These are phyloP conservation scores for Suillus paluster DNA, from an alignment of 768 basidiomycete species.

Conservation along the genomic window DNA sequence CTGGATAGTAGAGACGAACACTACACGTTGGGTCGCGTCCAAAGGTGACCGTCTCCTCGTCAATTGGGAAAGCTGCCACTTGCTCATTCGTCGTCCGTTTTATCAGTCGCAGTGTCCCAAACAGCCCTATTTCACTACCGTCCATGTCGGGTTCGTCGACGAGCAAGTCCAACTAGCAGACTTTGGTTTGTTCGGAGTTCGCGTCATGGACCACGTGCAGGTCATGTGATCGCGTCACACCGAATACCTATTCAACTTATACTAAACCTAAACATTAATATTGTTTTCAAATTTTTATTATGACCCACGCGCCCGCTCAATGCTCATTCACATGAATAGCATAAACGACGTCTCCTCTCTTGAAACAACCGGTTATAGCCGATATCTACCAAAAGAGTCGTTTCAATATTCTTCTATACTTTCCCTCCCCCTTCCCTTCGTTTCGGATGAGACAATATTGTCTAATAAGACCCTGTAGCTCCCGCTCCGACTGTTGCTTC, in stretches of 20 bases:
- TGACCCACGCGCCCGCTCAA: too few relatives aligned
- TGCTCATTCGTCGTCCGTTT: slow-evolving; percentile 52
- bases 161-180: not conserved
- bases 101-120: slow-evolving; percentile 67
- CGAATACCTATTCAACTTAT: too few relatives aligned
- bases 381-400: not conserved
- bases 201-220: not conserved
- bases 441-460: not conserved
- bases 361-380: not conserved
- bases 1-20: slow-evolving; percentile 70
- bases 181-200: slow-evolving; percentile 1
- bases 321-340: not conserved
- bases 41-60: slow-evolving; percentile 68
- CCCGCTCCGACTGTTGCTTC: not conserved
- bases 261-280: too few relatives aligned
- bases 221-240: slow-evolving; percentile 8
- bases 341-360: not conserved
- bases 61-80: slow-evolving; percentile 74
- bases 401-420: not conserved
- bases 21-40: slow-evolving; percentile 67
- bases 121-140: slow-evolving; percentile 60
- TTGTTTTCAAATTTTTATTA: too few relatives aligned
- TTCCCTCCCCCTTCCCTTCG: not conserved
- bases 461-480: not conserved
- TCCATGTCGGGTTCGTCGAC: slow-evolving; percentile 35